Evolutionary conservation across 1,284 basidiomycete genomes (phyloP), one percentile per base, ranked within the genome.

Genomic region (Sporisorium sorghi): DNA sequence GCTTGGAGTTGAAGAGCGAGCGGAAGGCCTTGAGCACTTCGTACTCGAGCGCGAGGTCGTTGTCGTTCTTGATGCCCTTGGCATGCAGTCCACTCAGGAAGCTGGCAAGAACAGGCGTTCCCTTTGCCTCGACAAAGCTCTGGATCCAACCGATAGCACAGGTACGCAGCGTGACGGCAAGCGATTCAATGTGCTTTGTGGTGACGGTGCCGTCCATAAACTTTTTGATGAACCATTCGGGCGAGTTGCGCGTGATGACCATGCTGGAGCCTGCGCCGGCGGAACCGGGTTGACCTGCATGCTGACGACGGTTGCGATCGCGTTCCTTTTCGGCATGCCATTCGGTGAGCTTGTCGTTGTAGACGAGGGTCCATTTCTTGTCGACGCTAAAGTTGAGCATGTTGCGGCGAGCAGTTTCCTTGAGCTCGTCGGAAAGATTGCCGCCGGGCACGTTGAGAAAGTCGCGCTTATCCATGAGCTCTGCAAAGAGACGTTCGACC

Each of bases 281-380:
- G 88, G 81, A 21, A 64, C 78, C 70, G 88, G 88, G 15, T 87
- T 87, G 78, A 65, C 77, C 58, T 88, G 88, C 73, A 26, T 61
- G 73, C 66, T 59, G 73, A 37, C 58, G 75, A 52, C 57, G 66
- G 21, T 70, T 79, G 28, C 76, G 73, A 44, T 79, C 76, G 49
- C 71, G 58, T 47, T 80, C 83, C 61, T 73, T 79, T 32, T 73
- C 75, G 10, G 81, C 90, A 77, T 89, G 90, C 90, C 91, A 93
- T 43, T 91, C 89, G 61, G 91, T 88, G 58, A 91, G 90, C 78
- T 92, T 91, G 77, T 93, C 91, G 73, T 90, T 93, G 84, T 92
- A 90, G 11, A 98, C 92, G 81, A 98, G 90, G 70, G 88, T 88
- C 95, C 95, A 98, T 85, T 97, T 98, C 84, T 93, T 93, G 52